phyloP scores from a whole-genome alignment of 352 stramenopile genomes.

The Phytophthora ohioensis region DNA sequence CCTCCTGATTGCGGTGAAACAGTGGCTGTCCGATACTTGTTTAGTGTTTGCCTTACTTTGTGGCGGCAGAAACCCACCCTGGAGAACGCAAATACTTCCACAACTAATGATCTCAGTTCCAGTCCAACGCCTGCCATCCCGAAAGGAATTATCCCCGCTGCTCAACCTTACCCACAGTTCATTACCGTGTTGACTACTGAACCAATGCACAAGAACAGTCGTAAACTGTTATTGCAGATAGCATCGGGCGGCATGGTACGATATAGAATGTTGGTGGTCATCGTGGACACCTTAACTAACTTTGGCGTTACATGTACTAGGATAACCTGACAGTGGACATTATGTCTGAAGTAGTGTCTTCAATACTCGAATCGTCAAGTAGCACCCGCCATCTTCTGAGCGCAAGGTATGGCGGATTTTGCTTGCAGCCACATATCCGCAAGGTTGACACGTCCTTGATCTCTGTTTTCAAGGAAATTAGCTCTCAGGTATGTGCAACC shows the following conservation, averaged over 20 bases:
- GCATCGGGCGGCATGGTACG: conserved; percentile 30
- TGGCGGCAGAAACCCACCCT: conserved; percentile 26
- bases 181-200: conserved; percentile 29
- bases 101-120: conserved; percentile 5
- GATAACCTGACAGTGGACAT: conserved; percentile 26
- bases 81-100: conserved; percentile 1
- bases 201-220: conserved; percentile 36
- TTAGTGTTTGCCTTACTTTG: conserved; percentile 51
- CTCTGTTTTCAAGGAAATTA: conserved; percentile 62
- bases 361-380: conserved; percentile 14
- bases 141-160: background rate
- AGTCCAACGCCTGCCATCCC: background rate
- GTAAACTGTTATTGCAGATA: conserved; percentile 42
- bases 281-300: background rate
- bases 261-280: background rate
- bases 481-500: conserved; percentile 48
- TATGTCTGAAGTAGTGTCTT: conserved; percentile 19
- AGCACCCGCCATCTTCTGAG: conserved; percentile 26
- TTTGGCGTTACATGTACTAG: conserved; percentile 3
- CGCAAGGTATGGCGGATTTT: conserved; percentile 49
- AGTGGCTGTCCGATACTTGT: conserved; percentile 24
- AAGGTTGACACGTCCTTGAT: conserved; percentile 42
- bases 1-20: background rate
- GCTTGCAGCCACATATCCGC: conserved; percentile 27
- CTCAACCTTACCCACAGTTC: conserved; percentile 16